These are phyloP conservation scores for Rhodotorula diobovata DNA, from an alignment of 768 basidiomycete genomes.

Conservation along the genomic window DNA sequence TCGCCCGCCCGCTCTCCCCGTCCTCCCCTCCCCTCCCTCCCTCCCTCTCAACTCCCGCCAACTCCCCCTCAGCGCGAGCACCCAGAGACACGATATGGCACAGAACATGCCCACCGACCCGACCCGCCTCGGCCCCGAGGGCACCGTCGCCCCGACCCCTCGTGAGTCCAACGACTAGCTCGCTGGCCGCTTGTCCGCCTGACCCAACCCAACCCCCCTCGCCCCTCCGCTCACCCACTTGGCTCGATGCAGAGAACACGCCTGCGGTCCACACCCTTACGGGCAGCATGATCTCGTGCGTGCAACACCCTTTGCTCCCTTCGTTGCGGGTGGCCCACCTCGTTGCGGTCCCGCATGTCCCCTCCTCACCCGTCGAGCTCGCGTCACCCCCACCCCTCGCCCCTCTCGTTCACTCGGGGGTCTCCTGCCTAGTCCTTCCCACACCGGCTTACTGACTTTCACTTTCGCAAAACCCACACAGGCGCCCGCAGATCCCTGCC, in stretches of 20 bases:
- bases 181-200: neutral
- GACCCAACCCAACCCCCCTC: neutral
- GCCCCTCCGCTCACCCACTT: neutral
- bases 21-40: neutral
- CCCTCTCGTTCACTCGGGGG: neutral
- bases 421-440: no score
- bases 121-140: constrained; percentile 30
- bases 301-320: neutral
- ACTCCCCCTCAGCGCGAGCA: no score
- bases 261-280: constrained; percentile 38
- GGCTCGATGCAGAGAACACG: constrained; percentile 25
- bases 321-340: no score
- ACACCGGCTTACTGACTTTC: neutral
- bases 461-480: neutral
- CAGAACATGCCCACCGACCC: constrained; percentile 30
- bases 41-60: neutral
- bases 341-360: neutral
- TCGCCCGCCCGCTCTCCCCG: no score
- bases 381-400: neutral
- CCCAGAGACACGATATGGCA: constrained; percentile 3
- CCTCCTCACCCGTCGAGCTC: neutral
- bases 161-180: constrained; percentile 7
- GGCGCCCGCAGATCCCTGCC: constrained; percentile 42
- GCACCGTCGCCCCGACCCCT: constrained; percentile 24
- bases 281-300: constrained; percentile 33